These are phyloP conservation scores for Trichoderma reesei DNA, from an alignment of 495 filamentous ascomycete genomes.

Conservation along the genomic window DNA sequence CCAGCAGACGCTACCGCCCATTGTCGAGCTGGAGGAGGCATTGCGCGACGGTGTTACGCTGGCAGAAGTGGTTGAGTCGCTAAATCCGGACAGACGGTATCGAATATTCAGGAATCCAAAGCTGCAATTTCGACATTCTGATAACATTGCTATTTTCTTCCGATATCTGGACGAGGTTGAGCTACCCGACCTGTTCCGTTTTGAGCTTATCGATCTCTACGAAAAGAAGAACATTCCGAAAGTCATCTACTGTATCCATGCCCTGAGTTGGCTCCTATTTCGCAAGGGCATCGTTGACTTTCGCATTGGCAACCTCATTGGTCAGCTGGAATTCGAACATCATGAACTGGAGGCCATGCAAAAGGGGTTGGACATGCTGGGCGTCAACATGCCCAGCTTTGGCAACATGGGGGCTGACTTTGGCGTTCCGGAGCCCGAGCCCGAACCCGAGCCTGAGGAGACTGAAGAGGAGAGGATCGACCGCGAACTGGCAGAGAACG, in stretches of 20 bases:
- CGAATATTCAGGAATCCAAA: conserved; percentile 77
- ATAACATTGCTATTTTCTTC: conserved; percentile 95
- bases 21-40: conserved; percentile 92
- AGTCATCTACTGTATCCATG: conserved; percentile 98
- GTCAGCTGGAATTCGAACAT: conserved; percentile 93
- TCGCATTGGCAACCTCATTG: conserved; percentile 95
- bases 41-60: conserved; percentile 88
- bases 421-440: conserved; percentile 61
- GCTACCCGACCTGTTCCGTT: conserved; percentile 93
- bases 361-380: conserved; percentile 90
- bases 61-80: conserved; percentile 88
- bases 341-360: conserved; percentile 95
- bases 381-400: conserved; percentile 94
- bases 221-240: conserved; percentile 99
- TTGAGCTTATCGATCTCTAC: conserved; percentile 95
- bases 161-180: conserved; percentile 87
- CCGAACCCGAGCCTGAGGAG: conserved; percentile 60
- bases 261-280: conserved; percentile 88
- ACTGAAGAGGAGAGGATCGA: conserved; percentile 84
- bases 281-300: conserved; percentile 91
- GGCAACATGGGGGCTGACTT: conserved; percentile 94
- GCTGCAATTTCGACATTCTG: conserved; percentile 90
- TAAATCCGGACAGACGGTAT: conserved; percentile 62
- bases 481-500: conserved; percentile 70
- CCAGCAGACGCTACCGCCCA: conserved; percentile 77